A percentile compares a stretch with the other conserved stretches of the same genome.
These are phyloP conservation scores for Bolboschoenoplectus hybrid DNA, from an alignment of 202 grass and related monocot genomes.

Conservation along the genomic window DNA sequence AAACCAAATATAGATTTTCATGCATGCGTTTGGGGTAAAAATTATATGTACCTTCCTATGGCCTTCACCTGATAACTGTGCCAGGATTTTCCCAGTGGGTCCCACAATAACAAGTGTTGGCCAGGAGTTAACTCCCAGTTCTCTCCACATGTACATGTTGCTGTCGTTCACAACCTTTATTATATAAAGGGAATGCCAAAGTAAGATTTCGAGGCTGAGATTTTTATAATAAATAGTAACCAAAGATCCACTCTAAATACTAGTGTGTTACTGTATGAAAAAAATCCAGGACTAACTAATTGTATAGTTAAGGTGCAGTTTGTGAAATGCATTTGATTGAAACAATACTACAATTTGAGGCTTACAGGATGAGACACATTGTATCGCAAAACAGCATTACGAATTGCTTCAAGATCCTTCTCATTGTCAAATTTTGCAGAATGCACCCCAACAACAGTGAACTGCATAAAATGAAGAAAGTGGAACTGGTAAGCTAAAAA, in stretches of 20 bases:
- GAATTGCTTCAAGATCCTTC: constrained; percentile 94
- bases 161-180: constrained; percentile 92
- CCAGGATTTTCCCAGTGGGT: constrained; percentile 86
- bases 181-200: constrained; percentile 31
- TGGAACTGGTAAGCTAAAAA: constrained; percentile 26
- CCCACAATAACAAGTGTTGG: constrained; percentile 88
- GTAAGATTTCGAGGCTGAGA: not conserved
- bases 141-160: constrained; percentile 93
- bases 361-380: constrained; percentile 88
- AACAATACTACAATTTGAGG: constrained; percentile 22
- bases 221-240: not conserved
- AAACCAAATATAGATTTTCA: not conserved
- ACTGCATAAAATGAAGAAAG: constrained; percentile 57
- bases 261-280: constrained; percentile 2
- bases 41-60: constrained; percentile 68
- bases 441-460: constrained; percentile 94
- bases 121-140: constrained; percentile 95
- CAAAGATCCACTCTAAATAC: not conserved
- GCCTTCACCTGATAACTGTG: constrained; percentile 87
- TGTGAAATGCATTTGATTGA: constrained; percentile 19
- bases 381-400: constrained; percentile 91
- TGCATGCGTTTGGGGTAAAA: constrained; percentile 24
- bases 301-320: not conserved
- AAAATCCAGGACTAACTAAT: constrained; percentile 17
- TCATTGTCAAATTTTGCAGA: constrained; percentile 99